Evolutionary conservation across 163 green algal species (phyloP).

Genomic region (Scenedesmus sp.): DNA sequence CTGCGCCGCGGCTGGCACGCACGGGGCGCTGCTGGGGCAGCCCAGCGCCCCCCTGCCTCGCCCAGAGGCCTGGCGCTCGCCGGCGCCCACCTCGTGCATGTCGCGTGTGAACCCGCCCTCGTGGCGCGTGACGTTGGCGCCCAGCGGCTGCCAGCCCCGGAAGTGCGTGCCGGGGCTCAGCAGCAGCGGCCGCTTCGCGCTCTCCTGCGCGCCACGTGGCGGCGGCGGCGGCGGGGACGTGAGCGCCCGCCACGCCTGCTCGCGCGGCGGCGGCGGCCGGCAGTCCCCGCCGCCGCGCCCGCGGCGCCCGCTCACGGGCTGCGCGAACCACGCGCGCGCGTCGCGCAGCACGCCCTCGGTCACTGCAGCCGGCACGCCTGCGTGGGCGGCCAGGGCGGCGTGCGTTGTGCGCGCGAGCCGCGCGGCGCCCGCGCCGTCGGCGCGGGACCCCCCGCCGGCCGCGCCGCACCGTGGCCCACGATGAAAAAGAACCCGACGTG

Average conservation of each 20-base stretch:
- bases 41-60: conserved; percentile 5
- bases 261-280: too few species aligned
- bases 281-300: too few species aligned
- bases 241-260: not conserved
- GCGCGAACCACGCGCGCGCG: conserved; percentile 58
- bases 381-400: too few species aligned
- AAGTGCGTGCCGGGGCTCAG: conserved; percentile 53
- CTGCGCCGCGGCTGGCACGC: too few species aligned
- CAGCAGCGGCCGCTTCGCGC: conserved; percentile 54
- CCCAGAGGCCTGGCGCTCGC: too few species aligned
- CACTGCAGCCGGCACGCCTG: conserved; percentile 53
- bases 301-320: conserved; percentile 62
- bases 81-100: too few species aligned
- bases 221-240: too few species aligned
- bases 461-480: conserved; percentile 55
- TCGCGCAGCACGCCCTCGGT: conserved; percentile 44
- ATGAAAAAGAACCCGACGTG: conserved; percentile 72
- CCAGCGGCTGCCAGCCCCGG: conserved; percentile 71
- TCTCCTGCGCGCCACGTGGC: conserved; percentile 43
- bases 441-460: too few species aligned
- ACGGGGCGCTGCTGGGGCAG: too few species aligned
- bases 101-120: conserved; percentile 62
- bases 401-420: too few species aligned
- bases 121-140: conserved; percentile 71
- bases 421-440: too few species aligned